These are phyloP conservation scores for Protostelium mycophagum DNA, from an alignment of 78 protist genomes.

Conservation along the genomic window DNA sequence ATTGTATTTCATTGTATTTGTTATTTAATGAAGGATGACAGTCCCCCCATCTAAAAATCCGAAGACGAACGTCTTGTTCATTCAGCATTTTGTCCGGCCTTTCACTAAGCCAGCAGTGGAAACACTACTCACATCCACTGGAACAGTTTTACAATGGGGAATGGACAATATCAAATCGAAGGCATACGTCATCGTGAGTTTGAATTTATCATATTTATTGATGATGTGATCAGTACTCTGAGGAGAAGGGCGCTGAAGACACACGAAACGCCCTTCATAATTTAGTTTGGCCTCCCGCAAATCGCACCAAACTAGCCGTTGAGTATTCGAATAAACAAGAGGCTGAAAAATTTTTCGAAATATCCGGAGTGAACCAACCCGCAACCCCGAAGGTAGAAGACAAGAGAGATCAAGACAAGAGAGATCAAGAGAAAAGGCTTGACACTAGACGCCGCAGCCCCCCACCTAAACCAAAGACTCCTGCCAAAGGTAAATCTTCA, in stretches of 20 bases:
- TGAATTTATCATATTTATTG: not conserved
- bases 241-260: slow-evolving; percentile 10
- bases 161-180: slow-evolving; percentile 22
- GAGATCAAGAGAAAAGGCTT: not conserved
- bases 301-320: slow-evolving; percentile 7
- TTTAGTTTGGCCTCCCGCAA: slow-evolving; percentile 33
- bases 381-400: not conserved
- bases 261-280: slow-evolving; percentile 7
- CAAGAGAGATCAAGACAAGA: not conserved
- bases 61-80: not conserved
- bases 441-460: not conserved
- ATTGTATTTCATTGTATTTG: not conserved
- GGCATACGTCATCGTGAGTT: slow-evolving; percentile 20
- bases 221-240: not conserved
- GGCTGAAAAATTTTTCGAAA: slow-evolving; percentile 1
- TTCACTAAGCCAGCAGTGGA: slow-evolving; percentile 10
- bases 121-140: slow-evolving; percentile 11
- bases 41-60: not conserved
- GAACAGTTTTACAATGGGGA: slow-evolving; percentile 11
- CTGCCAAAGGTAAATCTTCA: not conserved
- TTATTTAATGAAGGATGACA: not conserved
- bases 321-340: slow-evolving; percentile 10
- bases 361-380: not conserved
- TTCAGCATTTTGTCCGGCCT: slow-evolving; percentile 41
- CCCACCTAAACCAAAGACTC: not conserved